Conservation (phyloP, 352 stramenopile genomes). For the Phytophthora fragariaefolia region DNA sequence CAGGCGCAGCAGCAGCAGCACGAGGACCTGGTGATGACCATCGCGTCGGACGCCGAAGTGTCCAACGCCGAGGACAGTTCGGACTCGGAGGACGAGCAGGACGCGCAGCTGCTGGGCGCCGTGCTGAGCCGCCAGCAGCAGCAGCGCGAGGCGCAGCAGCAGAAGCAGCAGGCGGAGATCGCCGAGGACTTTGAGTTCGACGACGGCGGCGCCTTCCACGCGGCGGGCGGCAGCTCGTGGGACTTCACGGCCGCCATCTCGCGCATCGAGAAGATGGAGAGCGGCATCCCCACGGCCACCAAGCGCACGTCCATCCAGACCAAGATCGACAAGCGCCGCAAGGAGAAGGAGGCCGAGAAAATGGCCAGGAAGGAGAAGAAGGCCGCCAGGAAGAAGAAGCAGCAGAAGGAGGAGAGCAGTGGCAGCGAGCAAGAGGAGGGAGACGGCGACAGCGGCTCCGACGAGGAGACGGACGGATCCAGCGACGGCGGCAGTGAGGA, state of each 20-base stretch:
- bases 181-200: constrained; percentile 90
- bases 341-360: constrained; percentile 77
- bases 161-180: constrained; percentile 67
- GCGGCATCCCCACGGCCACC: constrained; percentile 54
- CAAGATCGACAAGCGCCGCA: constrained; percentile 85
- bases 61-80: constrained; percentile 78
- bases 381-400: constrained; percentile 43
- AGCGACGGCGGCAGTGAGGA: constrained; percentile 32
- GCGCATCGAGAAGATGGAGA: constrained; percentile 82
- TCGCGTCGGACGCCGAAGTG: constrained; percentile 87
- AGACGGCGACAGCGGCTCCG: constrained; percentile 11
- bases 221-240: constrained; percentile 74
- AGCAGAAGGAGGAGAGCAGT: constrained; percentile 13
- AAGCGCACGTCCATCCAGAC: constrained; percentile 86
- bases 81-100: constrained; percentile 65
- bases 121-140: constrained; percentile 78
- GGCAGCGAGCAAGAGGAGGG: constrained; percentile 31
- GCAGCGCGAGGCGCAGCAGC: constrained; percentile 40
- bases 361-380: constrained; percentile 65
- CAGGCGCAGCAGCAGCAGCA: constrained; percentile 21
- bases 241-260: constrained; percentile 91
- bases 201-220: constrained; percentile 59
- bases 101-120: constrained; percentile 54
- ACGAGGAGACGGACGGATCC: constrained; percentile 36
- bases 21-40: constrained; percentile 90